A percentile compares a stretch with the other conserved stretches of the same genome.
These are phyloP conservation scores for Achaetomiella virescens DNA, from an alignment of 495 filamentous ascomycete genomes.

Conservation along the genomic window DNA sequence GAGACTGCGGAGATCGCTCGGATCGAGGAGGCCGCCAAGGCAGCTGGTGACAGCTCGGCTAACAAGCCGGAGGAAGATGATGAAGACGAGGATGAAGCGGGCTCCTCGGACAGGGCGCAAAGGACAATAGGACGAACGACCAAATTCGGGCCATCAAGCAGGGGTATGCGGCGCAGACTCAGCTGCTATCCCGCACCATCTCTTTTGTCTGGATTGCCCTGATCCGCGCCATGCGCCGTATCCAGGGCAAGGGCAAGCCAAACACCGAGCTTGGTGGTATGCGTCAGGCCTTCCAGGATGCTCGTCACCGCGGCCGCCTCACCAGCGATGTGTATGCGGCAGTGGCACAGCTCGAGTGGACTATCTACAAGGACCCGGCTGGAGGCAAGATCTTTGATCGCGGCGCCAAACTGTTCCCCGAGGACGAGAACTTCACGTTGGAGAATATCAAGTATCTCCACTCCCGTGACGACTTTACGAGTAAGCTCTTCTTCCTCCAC, in stretches of 20 bases:
- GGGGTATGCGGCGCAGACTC: slow-evolving; percentile 62
- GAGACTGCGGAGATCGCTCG: slow-evolving; percentile 65
- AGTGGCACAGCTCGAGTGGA: slow-evolving; percentile 84
- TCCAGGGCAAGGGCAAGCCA: slow-evolving; percentile 76
- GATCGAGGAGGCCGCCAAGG: slow-evolving; percentile 55
- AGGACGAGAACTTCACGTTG: slow-evolving; percentile 84
- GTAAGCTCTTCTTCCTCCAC: slow-evolving; percentile 46
- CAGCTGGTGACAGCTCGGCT: slow-evolving; percentile 18
- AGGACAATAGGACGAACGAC: slow-evolving; percentile 50
- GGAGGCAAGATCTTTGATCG: slow-evolving; percentile 93
- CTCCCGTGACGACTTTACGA: slow-evolving; percentile 83
- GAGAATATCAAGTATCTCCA: slow-evolving; percentile 94
- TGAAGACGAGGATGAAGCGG: slow-evolving; percentile 60
- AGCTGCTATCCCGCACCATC: slow-evolving; percentile 67
- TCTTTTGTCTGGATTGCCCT: slow-evolving; percentile 92
- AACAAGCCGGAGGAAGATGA: slow-evolving; percentile 43
- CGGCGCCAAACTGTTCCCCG: slow-evolving; percentile 83
- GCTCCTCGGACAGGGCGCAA: slow-evolving; percentile 48
- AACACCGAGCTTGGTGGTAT: slow-evolving; percentile 66
- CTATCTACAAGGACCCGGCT: slow-evolving; percentile 88
- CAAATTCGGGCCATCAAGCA: slow-evolving; percentile 68
- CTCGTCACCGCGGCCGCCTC: slow-evolving; percentile 74
- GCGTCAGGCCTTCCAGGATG: slow-evolving; percentile 79
- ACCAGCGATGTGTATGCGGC: slow-evolving; percentile 92
- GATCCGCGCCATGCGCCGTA: slow-evolving; percentile 86